phyloP scores from a whole-genome alignment of 306 rosid genomes.

The Parietaria judaica region DNA sequence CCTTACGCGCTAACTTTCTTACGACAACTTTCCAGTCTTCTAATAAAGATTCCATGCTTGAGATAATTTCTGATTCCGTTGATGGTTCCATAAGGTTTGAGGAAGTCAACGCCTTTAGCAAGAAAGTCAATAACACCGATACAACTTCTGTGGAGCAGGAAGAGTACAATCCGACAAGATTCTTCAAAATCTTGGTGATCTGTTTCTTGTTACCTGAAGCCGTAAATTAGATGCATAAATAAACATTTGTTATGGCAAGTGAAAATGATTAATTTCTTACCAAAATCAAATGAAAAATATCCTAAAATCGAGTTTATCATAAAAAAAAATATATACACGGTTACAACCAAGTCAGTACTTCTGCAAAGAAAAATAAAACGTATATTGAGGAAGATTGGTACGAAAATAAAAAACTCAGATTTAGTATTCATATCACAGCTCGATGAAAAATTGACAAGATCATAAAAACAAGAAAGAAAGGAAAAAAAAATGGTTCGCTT shows the following conservation, averaged over 20 bases:
- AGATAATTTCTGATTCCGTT: conserved; percentile 24
- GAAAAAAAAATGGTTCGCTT: conserved; percentile 22
- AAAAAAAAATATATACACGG: too few species aligned
- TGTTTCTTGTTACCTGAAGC: conserved; percentile 65
- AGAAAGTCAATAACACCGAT: conserved; percentile 54
- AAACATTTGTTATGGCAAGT: too few species aligned
- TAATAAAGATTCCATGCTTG: conserved; percentile 27
- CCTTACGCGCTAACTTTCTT: conserved; percentile 46
- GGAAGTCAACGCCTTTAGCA: conserved; percentile 42
- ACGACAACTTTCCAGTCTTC: conserved; percentile 57
- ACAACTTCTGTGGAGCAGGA: conserved; percentile 73
- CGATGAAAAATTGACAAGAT: too few species aligned
- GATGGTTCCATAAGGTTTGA: conserved; percentile 30
- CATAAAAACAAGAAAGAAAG: conserved; percentile 4
- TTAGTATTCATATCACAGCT: too few species aligned
- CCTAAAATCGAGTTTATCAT: too few species aligned
- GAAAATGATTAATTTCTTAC: too few species aligned
- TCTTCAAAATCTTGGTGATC: conserved; percentile 39
- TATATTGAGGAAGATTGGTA: too few species aligned
- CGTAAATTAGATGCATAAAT: conserved; percentile 18
- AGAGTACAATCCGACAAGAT: conserved; percentile 54
- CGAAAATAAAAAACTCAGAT: too few species aligned
- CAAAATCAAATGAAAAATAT: too few species aligned
- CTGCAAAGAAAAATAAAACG: too few species aligned
- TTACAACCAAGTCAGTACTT: too few species aligned